Base-by-base conservation (phyloP, 2,329 filamentous ascomycete genomes). In the Bimuria novae-zelandiae region DNA sequence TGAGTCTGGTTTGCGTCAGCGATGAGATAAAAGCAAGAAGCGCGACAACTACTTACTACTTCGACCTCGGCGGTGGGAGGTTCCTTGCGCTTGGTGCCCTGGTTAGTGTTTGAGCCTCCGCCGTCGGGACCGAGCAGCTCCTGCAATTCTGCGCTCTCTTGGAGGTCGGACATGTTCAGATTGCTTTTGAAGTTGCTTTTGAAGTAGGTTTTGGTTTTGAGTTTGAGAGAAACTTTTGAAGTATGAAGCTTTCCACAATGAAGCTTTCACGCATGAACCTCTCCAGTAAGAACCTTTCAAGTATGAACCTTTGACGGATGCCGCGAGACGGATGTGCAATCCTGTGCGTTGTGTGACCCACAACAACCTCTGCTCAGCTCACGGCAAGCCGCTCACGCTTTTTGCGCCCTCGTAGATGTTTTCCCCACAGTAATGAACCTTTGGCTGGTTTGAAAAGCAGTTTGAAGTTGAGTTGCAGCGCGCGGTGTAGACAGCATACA, bases 1-100 rank as follows among this genome's bases (percentile, higher is more conserved):
- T 29, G 35, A 10, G 36, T 12, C 55, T 68, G 73, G 12, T 75
- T 6, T 4, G 25, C 35, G 42, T 51, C 23, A 48, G 37, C 16
- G 10, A 10, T 2, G 2, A 22, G 1, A 21, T 10, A 11, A 11
- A 8, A 14, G 3, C 7, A 12, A 23, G n/a, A 11, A 22, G 16
- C 14, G 14, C 6, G 3, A 16, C 16, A 17, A 12, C 32, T 17
- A 58, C 63, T 57, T 46, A 69, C 65, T 32, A 62, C 58, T 1
- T 47, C 25, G n/a, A 62, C 58, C 1, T 47, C 25, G n/a, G 60
- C 6, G 14, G 36, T 41, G 3, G 36, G 35, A 23, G 25, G 19
- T 10, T 49, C 46, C 33, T 47, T 47, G 22, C 44, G 32, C 44
- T 47, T 47, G 19, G 7, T 25, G 12, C 32, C 43, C 14, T 8